phyloP scores from a whole-genome alignment of 192 early-diverging fungal species.

The Gigaspora rosea region DNA sequence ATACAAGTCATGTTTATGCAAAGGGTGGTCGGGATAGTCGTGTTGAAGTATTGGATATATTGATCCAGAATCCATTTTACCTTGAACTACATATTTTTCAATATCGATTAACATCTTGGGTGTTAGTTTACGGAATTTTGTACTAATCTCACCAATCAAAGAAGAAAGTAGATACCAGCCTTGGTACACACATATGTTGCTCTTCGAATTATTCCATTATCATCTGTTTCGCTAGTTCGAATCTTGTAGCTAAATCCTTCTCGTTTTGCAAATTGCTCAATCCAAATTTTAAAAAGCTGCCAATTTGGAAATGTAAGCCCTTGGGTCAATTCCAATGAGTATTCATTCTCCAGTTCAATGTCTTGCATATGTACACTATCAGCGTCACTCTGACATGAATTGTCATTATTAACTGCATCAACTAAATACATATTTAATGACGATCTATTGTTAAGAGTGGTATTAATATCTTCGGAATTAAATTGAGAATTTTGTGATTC shows the following conservation, averaged over 20 bases:
- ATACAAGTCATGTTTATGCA: background rate
- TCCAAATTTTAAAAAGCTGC: no score
- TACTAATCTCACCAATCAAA: background rate
- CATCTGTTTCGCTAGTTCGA: background rate
- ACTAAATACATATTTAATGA: no score
- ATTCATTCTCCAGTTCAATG: no score
- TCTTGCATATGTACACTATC: no score
- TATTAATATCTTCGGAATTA: no score
- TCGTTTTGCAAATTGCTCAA: background rate
- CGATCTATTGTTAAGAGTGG: no score
- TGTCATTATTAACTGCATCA: no score
- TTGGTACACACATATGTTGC: background rate
- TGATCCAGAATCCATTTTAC: background rate
- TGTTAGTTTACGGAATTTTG: background rate
- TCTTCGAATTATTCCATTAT: background rate
- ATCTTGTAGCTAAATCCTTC: background rate
- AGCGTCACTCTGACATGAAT: no score
- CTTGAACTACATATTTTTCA: conserved; percentile 7
- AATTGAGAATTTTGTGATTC: no score
- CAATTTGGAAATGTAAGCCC: no score
- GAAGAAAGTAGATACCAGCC: background rate
- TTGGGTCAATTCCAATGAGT: no score
- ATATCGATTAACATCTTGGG: background rate
- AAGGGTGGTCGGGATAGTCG: background rate
- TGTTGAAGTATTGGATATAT: background rate